These are phyloP conservation scores for Populus simonii DNA, from an alignment of 345 rosid genomes.

Conservation along the genomic window DNA sequence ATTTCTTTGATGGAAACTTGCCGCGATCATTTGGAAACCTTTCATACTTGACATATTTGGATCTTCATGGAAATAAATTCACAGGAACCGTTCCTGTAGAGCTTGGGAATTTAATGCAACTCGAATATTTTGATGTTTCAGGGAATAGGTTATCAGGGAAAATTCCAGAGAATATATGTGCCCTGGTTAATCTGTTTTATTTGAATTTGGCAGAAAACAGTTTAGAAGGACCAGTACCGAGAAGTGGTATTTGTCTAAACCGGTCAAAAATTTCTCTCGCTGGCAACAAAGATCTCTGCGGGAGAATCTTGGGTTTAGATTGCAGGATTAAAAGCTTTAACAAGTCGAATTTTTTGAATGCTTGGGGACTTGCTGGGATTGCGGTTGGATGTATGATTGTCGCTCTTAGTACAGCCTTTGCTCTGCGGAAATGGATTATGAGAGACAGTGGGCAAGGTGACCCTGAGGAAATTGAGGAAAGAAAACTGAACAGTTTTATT, in stretches of 20 bases:
- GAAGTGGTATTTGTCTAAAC: conserved; percentile 55
- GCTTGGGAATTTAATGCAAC: conserved; percentile 59
- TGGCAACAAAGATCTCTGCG: conserved; percentile 67
- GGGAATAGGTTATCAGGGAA: conserved; percentile 54
- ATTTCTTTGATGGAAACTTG: conserved; percentile 50
- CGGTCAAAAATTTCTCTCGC: conserved; percentile 39
- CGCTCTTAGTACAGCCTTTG: conserved; percentile 31
- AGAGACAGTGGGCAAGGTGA: conserved; percentile 38
- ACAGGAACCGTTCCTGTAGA: conserved; percentile 60
- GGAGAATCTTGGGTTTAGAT: conserved; percentile 40
- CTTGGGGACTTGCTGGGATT: conserved; percentile 51
- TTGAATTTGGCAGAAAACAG: conserved; percentile 54
- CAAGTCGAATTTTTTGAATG: conserved; percentile 36
- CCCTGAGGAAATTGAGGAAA: conserved; percentile 49
- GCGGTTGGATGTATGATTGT: conserved; percentile 41
- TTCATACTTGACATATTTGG: conserved; percentile 58
- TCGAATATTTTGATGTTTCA: conserved; percentile 61
- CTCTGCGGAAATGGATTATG: conserved; percentile 41
- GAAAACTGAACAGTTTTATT: conserved; percentile 45
- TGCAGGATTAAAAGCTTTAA: conserved; percentile 40
- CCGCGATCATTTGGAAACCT: conserved; percentile 63
- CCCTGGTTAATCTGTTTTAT: conserved; percentile 37
- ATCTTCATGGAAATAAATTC: conserved; percentile 58
- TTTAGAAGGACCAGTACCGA: conserved; percentile 63
- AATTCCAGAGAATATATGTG: conserved; percentile 61